Conservation (phyloP, 1,139 yeast genomes). For the Scheffersomyces lignicola region DNA sequence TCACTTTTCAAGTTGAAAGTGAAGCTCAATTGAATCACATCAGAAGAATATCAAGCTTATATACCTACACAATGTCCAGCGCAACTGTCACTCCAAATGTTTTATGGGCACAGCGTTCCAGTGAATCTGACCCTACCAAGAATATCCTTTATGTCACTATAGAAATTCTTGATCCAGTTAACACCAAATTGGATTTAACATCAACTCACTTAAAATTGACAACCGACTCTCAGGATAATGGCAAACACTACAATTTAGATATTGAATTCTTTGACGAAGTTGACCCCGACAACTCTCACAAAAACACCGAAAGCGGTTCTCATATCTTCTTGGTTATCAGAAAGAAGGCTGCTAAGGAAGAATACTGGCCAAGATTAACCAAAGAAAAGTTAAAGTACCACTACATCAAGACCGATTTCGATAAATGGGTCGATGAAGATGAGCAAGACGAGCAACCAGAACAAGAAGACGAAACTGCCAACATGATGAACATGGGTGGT, state of each 20-base stretch:
- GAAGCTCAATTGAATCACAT: too few relatives aligned
- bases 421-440: slow-evolving; percentile 96
- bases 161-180: slow-evolving; percentile 66
- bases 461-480: slow-evolving; percentile 41
- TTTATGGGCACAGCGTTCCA: slow-evolving; percentile 96
- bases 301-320: slow-evolving; percentile 63
- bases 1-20: too few relatives aligned
- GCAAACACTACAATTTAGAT: slow-evolving; percentile 53
- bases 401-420: slow-evolving; percentile 90
- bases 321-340: slow-evolving; percentile 68
- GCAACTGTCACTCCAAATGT: slow-evolving; percentile 39
- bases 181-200: slow-evolving; percentile 64
- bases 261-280: slow-evolving; percentile 75
- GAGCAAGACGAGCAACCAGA: slow-evolving; percentile 72
- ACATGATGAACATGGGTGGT: slow-evolving; percentile 29
- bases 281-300: slow-evolving; percentile 64
- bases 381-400: slow-evolving; percentile 70
- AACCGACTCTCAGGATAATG: slow-evolving; percentile 53
- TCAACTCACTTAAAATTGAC: slow-evolving; percentile 55
- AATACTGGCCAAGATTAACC: slow-evolving; percentile 91
- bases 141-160: slow-evolving; percentile 77
- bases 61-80: too few relatives aligned
- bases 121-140: slow-evolving; percentile 64
- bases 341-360: slow-evolving; percentile 66
- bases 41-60: too few relatives aligned